Conservation (phyloP, 805 yeast genomes). For the Tetrapisispora nanseiensis region DNA sequence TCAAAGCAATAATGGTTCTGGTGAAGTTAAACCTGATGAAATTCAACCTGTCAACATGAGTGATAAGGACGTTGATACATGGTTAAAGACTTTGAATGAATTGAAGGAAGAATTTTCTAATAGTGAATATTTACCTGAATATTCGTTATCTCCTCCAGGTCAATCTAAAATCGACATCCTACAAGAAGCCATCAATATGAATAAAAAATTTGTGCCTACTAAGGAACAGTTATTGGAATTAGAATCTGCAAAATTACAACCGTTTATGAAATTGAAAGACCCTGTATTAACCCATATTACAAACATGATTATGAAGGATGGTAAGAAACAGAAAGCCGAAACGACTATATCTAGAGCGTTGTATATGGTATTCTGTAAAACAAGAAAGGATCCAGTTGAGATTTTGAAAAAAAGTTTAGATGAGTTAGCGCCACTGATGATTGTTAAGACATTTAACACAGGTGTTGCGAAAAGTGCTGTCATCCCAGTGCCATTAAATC, state of each 20-base stretch:
- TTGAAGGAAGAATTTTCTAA: constrained; percentile 32
- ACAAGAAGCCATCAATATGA: constrained; percentile 18
- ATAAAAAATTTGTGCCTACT: constrained; percentile 43
- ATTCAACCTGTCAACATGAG: background rate
- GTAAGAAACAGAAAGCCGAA: constrained; percentile 75
- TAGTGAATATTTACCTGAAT: constrained; percentile 32
- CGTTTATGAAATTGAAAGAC: constrained; percentile 55
- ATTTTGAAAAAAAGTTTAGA: constrained; percentile 68
- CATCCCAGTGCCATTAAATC: constrained; percentile 74
- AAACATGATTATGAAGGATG: constrained; percentile 86
- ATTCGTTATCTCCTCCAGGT: constrained; percentile 35
- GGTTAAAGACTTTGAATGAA: constrained; percentile 34
- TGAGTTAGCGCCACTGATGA: constrained; percentile 74
- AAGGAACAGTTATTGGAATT: constrained; percentile 54
- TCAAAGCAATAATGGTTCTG: background rate
- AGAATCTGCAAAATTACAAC: constrained; percentile 38
- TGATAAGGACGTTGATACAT: constrained; percentile 31
- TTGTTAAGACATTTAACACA: constrained; percentile 65
- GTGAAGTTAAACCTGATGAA: background rate
- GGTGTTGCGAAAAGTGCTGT: constrained; percentile 76
- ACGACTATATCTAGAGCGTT: constrained; percentile 65
- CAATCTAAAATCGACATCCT: constrained; percentile 28
- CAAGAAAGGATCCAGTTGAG: constrained; percentile 70
- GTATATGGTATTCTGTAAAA: constrained; percentile 50
- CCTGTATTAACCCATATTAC: constrained; percentile 70